These are phyloP conservation scores for Lasiosphaeria ovina DNA, from an alignment of 495 filamentous ascomycete species.

Conservation along the genomic window DNA sequence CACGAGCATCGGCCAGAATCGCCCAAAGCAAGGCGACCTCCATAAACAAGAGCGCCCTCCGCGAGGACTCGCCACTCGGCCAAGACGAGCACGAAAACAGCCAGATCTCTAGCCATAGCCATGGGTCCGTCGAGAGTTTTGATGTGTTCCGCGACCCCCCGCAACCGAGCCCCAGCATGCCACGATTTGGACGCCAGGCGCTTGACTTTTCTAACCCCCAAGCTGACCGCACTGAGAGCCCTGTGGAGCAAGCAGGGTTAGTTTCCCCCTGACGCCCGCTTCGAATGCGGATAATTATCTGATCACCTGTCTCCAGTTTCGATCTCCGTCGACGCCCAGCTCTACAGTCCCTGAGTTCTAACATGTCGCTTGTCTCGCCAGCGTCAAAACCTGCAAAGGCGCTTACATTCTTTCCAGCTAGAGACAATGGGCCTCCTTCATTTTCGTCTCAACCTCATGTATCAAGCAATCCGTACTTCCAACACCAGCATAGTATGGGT, in stretches of 20 bases:
- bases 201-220: slow-evolving; percentile 2
- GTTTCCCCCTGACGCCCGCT: not conserved
- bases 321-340: slow-evolving; percentile 25
- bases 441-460: slow-evolving; percentile 24
- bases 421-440: slow-evolving; percentile 11
- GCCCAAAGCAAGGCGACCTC: slow-evolving; percentile 16
- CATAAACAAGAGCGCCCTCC: slow-evolving; percentile 6
- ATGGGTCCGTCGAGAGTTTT: slow-evolving; percentile 24
- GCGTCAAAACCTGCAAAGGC: slow-evolving; percentile 16
- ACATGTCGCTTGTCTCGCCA: slow-evolving; percentile 18
- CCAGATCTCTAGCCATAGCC: slow-evolving; percentile 14
- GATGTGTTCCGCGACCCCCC: slow-evolving; percentile 35
- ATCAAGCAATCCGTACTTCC: slow-evolving; percentile 31
- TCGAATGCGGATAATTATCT: not conserved
- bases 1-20: slow-evolving; percentile 20
- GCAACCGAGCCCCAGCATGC: slow-evolving; percentile 29
- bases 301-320: slow-evolving; percentile 12
- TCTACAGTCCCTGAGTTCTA: slow-evolving; percentile 25
- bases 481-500: slow-evolving; percentile 30
- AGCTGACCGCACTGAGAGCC: slow-evolving; percentile 27
- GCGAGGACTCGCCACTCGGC: slow-evolving; percentile 4
- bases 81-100: slow-evolving; percentile 11
- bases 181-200: not conserved
- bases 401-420: slow-evolving; percentile 15
- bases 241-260: slow-evolving; percentile 31